Conservation (phyloP, 73 alveolate species). For the Paramecium pentaurelia region DNA sequence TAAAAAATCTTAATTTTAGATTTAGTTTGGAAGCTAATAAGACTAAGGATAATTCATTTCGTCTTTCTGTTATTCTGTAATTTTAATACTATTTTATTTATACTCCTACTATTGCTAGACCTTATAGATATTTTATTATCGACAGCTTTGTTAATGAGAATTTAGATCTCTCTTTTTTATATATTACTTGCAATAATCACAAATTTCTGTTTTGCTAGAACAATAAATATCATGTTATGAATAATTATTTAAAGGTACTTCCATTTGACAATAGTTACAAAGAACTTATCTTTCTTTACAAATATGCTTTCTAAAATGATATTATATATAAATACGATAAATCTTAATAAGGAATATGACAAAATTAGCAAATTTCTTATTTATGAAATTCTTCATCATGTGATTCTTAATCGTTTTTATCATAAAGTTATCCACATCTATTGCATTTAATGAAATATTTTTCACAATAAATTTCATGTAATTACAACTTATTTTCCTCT, state of each 20-base stretch:
- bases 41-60: no score
- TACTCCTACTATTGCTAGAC: neutral
- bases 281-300: neutral
- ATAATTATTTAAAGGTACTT: neutral
- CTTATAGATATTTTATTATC: neutral
- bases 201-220: neutral
- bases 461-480: neutral
- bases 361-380: neutral
- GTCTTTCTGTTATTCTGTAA: no score
- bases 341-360: neutral
- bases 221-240: neutral
- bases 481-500: neutral
- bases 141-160: neutral
- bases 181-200: neutral
- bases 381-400: constrained; percentile 12
- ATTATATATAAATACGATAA: no score
- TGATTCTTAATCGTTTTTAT: neutral
- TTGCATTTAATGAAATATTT: neutral
- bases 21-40: neutral
- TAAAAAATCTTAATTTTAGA: neutral
- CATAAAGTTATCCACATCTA: neutral
- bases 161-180: neutral
- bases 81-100: neutral
- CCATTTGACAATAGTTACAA: neutral
- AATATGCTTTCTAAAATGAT: neutral